Evolutionary conservation across 1,139 yeast species (phyloP).

Genomic region (Zhuliangozyma blackwelliae): DNA sequence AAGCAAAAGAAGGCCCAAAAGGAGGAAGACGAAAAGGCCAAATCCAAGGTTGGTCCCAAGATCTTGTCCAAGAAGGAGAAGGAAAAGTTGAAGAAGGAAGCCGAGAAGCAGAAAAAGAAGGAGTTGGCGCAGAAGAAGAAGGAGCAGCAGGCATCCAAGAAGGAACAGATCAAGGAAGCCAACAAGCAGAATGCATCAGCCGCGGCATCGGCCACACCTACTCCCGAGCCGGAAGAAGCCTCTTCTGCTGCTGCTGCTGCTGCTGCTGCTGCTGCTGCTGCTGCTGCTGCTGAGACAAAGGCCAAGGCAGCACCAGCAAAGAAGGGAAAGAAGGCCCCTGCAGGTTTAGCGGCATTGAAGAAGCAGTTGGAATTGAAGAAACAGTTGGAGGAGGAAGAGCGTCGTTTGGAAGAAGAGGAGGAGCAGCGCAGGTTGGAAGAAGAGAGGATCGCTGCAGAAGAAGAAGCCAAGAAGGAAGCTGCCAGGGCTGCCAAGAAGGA

Average conservation of each 20-base stretch:
- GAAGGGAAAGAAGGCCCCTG: constrained; percentile 67
- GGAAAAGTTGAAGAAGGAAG: constrained; percentile 96
- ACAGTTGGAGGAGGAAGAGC: constrained; percentile 73
- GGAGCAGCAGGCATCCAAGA: constrained; percentile 54
- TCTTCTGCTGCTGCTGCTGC: no score
- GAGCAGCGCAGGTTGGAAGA: constrained; percentile 61
- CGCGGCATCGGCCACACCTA: constrained; percentile 28
- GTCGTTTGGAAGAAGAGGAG: constrained; percentile 64
- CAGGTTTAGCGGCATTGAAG: constrained; percentile 75
- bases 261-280: no score
- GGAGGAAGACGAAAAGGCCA: constrained; percentile 49
- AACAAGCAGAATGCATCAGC: constrained; percentile 54
- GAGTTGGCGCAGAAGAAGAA: constrained; percentile 87
- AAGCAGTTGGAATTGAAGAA: constrained; percentile 85
- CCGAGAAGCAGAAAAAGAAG: constrained; percentile 91
- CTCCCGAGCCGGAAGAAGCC: constrained; percentile 34
- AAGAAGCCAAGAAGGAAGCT: constrained; percentile 64
- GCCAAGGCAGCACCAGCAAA: constrained; percentile 34
- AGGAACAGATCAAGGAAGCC: constrained; percentile 61
- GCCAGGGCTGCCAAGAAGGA: constrained; percentile 73
- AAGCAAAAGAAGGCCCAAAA: constrained; percentile 69
- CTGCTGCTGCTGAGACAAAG: constrained; percentile 8
- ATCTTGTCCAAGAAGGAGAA: constrained; percentile 93
- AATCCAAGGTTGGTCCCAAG: constrained; percentile 55
- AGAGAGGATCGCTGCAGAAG: constrained; percentile 57